Conservation (phyloP, 1,139 yeast species). For the Wickerhamomyces sp. region DNA sequence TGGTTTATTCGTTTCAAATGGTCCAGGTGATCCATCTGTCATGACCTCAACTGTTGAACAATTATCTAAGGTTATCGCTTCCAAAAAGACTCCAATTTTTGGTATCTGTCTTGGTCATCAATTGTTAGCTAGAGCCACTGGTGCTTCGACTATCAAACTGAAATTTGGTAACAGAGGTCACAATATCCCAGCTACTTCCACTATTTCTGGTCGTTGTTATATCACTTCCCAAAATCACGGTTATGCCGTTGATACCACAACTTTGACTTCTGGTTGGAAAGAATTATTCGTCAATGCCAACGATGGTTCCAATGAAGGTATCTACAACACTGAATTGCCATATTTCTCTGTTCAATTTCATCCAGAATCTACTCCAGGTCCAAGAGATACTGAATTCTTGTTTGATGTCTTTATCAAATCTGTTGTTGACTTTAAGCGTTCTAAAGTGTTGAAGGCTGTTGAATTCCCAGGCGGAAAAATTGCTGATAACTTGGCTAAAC, state of each 20-base stretch:
- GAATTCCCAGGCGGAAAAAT: constrained; percentile 85
- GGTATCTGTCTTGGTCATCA: constrained; percentile 99
- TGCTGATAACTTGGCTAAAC: constrained; percentile 68
- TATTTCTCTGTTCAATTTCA: constrained; percentile 99
- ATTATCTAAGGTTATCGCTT: constrained; percentile 53
- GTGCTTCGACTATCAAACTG: constrained; percentile 88
- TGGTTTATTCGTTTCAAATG: constrained; percentile 94
- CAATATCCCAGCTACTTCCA: constrained; percentile 92
- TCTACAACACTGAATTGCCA: constrained; percentile 83
- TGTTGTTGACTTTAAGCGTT: constrained; percentile 57
- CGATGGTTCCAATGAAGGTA: constrained; percentile 98
- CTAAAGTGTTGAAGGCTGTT: constrained; percentile 64
- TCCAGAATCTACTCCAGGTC: constrained; percentile 99
- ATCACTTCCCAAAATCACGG: constrained; percentile 99
- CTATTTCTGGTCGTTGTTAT: constrained; percentile 87
- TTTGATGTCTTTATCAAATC: constrained; percentile 90
- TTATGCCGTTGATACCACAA: constrained; percentile 84
- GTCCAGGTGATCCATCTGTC: constrained; percentile 98
- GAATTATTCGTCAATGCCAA: constrained; percentile 89
- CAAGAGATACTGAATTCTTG: constrained; percentile 96
- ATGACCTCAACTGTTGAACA: constrained; percentile 62
- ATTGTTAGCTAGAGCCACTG: constrained; percentile 88
- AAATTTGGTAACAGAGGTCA: constrained; percentile 99
- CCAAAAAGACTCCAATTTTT: constrained; percentile 72
- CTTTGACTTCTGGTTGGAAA: constrained; percentile 73